Evolutionary conservation across 2,329 filamentous ascomycete genomes (phyloP), one percentile per base, ranked within the genome.

Genomic region (Microdochium nivale): DNA sequence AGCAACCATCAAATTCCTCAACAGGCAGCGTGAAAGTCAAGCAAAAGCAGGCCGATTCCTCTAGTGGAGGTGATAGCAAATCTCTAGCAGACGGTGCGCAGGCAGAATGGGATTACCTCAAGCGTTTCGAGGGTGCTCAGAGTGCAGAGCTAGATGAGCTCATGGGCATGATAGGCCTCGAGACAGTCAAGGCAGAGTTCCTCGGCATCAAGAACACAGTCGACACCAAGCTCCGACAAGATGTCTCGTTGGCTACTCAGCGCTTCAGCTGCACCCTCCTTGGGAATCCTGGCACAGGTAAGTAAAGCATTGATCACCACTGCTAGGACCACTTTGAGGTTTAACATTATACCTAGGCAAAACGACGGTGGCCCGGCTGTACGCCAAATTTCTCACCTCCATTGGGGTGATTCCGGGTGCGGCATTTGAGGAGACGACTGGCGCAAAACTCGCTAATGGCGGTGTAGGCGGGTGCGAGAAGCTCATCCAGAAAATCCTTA

Each of bases 231-330:
- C 58, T 81, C 0, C 71, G 81, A 0, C 86, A 89, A 61, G 69
- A 69, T 0, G 65, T 79, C 0, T 73, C 80, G 1, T 62, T 86
- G 0, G 70, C 66, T 1, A 66, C 69, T 0, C 83, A 88, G 54
- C 70, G 87, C 1, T 81, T 86, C 51, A 79, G 84, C 7, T 76
- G 78, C 1, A 74, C 77, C 0, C 65, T 91, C 2, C 67, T 90
- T 0, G 87, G 87, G 0, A 91, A 90, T 58, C 87, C 87, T 0
- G 87, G 88, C 3, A 90, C 87, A 52, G 86, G 84, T 79, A 66
- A 62, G 68, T 51, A 16, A n/a, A 48, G 10, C 23, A 13, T 13
- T 23, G 14, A 23, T 33, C 40, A 21, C 9, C 16, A 3, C 3
- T 1, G 24, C 23, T 25, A 8, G 14, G 14, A 23, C 24, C 3